These are phyloP conservation scores for Punica granatum DNA, from an alignment of 345 rosid species.

Conservation along the genomic window DNA sequence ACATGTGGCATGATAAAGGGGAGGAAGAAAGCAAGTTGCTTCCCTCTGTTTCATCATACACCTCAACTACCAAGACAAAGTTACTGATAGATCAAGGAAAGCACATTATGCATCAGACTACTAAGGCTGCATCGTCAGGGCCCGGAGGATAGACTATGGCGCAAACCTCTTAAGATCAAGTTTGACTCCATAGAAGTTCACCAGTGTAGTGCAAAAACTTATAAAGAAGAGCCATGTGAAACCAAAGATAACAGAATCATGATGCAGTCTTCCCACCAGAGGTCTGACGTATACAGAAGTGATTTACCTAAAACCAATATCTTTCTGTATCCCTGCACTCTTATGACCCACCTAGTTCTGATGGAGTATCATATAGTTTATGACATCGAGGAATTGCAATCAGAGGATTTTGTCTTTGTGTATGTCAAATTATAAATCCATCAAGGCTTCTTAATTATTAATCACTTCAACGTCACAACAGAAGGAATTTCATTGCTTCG, in stretches of 20 bases:
- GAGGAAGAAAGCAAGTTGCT: slow-evolving; percentile 10
- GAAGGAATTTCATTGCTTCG: background rate
- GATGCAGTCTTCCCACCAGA: background rate
- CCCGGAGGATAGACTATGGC: background rate
- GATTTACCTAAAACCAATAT: background rate
- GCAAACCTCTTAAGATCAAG: background rate
- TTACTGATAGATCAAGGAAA: slow-evolving; percentile 5
- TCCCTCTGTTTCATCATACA: slow-evolving; percentile 9
- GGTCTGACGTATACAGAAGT: background rate
- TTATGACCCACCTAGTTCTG: background rate
- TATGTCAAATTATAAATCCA: no score
- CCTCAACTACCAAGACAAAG: slow-evolving; percentile 29
- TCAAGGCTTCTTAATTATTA: background rate
- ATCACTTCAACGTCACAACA: background rate
- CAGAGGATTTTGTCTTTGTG: no score
- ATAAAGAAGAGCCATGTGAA: background rate
- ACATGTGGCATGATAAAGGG: slow-evolving; percentile 16
- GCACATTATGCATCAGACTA: background rate
- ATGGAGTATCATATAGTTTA: background rate
- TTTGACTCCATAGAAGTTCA: background rate
- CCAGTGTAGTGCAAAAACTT: background rate
- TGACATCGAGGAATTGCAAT: no score
- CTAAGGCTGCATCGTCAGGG: background rate
- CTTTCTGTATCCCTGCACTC: background rate
- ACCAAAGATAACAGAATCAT: background rate